Base-by-base conservation (phyloP, 495 filamentous ascomycete species). In the Lentithecium fluviatile region DNA sequence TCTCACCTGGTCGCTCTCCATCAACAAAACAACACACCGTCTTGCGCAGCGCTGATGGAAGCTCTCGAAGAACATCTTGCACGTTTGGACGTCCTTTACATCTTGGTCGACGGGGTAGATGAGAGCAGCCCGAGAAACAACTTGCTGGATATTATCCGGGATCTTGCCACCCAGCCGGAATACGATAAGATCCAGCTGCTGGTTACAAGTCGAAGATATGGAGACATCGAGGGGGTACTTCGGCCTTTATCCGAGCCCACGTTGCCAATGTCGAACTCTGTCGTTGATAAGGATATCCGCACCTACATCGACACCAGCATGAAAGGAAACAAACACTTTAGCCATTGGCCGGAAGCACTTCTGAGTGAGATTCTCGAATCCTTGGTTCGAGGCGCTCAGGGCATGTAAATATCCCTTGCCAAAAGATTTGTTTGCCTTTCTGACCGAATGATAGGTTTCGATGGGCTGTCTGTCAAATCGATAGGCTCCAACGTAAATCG, bases 81-180 rank as follows among this genome's bases (percentile, higher is more conserved):
- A 12, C 10, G 25, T 7, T 19, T 53, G 1, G 57, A 20, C 23
- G 2, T 12, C 12, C 20, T 53, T 21, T 60, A 52, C 26, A 37
- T 60, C 49, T 7, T 60, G 23, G 10, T 60, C 6, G 57, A 60
- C 26, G 46, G 46, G 32, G 20, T 52, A n/a, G 56, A 59, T 45
- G 56, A 59, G 50, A n/a, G 40, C 13, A 43, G 19, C 40, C 13
- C 40, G 5, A 43, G 19, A 43, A 13, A 15, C 40, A 13, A 43
- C 13, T 6, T 43, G 40, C 13, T 43, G 6, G 19, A n/a, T 1
- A 42, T 58, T 20, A 25, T 58, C 4, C 10, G 38, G 17, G 17
- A 21, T 10, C 2, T 58, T 6, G 17, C 13, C 6, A 34, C 24
- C 6, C n/a, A 50, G 17, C 45, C 45, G 11, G 17, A 17, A 2